Conservation (phyloP, 257 asterid genomes). For the Linaria vulgaris region DNA sequence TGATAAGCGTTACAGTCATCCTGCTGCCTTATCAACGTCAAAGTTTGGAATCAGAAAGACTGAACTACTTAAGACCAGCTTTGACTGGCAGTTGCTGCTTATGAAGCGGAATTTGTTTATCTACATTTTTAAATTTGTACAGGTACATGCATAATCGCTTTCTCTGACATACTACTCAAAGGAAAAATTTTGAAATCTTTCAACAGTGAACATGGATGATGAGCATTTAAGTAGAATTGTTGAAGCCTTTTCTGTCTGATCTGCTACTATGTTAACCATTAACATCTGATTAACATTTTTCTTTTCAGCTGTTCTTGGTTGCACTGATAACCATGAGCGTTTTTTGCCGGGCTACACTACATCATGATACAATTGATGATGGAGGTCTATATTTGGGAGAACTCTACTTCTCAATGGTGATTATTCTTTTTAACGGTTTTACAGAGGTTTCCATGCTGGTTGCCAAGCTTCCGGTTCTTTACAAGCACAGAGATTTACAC, state of each 20-base stretch:
- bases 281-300: conserved; percentile 29
- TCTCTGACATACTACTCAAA: conserved; percentile 7
- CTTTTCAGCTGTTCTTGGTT: conserved; percentile 76
- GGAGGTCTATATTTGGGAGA: conserved; percentile 90
- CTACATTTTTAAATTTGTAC: conserved; percentile 80
- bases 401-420: conserved; percentile 81
- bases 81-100: conserved; percentile 80
- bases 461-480: conserved; percentile 86
- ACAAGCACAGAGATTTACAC: conserved; percentile 89
- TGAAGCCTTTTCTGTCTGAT: conserved; percentile 1
- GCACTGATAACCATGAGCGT: conserved; percentile 93
- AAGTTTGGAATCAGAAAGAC: conserved; percentile 69
- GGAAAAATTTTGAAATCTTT: conserved; percentile 9
- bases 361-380: conserved; percentile 78
- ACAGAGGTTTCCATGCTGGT: conserved; percentile 95
- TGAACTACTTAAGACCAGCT: conserved; percentile 75
- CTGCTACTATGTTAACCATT: not conserved
- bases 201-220: conserved; percentile 1
- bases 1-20: conserved; percentile 83
- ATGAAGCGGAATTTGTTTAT: conserved; percentile 88
- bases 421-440: conserved; percentile 89
- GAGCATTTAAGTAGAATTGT: conserved; percentile 16
- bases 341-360: conserved; percentile 81
- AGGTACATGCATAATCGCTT: conserved; percentile 47
- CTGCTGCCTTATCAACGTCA: conserved; percentile 82